A percentile compares a stretch with the other conserved stretches of the same genome.
These are phyloP conservation scores for Geranium brycei DNA, from an alignment of 345 rosid genomes.

Conservation along the genomic window DNA sequence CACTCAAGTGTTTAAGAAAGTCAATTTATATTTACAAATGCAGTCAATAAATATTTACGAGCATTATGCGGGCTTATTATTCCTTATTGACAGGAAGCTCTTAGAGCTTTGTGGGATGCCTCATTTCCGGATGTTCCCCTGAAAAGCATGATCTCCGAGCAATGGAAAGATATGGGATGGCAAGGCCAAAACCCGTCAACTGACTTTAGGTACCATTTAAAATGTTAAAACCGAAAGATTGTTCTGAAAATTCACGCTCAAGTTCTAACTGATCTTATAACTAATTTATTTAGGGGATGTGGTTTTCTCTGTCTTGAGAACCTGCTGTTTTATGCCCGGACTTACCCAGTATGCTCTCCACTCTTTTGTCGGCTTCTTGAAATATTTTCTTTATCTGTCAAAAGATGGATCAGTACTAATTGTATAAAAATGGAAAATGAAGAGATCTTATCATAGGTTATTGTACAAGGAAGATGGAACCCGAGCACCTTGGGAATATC, in stretches of 20 bases:
- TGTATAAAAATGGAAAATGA: conserved; percentile 38
- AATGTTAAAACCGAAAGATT: no score
- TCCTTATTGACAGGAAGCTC: conserved; percentile 53
- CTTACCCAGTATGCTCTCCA: conserved; percentile 54
- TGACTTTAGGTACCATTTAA: conserved; percentile 59
- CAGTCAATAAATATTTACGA: no score
- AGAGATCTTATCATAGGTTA: conserved; percentile 92
- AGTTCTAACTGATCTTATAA: background rate
- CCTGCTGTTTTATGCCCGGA: conserved; percentile 72
- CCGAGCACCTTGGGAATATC: conserved; percentile 92
- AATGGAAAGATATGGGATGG: conserved; percentile 99
- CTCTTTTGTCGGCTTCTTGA: conserved; percentile 3
- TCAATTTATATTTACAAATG: background rate
- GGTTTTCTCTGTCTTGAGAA: conserved; percentile 85
- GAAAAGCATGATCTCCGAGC: conserved; percentile 67
- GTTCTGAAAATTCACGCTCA: background rate
- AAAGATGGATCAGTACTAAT: conserved; percentile 27
- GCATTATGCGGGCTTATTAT: background rate
- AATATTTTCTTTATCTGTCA: background rate
- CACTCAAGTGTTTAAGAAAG: background rate
- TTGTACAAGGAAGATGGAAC: conserved; percentile 74
- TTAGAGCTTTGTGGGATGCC: conserved; percentile 57
- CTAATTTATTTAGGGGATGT: conserved; percentile 50
- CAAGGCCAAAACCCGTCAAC: conserved; percentile 98
- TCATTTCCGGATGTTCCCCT: conserved; percentile 63